These are phyloP conservation scores for Puccinia coronata DNA, from an alignment of 1,284 basidiomycete genomes.

Conservation along the genomic window DNA sequence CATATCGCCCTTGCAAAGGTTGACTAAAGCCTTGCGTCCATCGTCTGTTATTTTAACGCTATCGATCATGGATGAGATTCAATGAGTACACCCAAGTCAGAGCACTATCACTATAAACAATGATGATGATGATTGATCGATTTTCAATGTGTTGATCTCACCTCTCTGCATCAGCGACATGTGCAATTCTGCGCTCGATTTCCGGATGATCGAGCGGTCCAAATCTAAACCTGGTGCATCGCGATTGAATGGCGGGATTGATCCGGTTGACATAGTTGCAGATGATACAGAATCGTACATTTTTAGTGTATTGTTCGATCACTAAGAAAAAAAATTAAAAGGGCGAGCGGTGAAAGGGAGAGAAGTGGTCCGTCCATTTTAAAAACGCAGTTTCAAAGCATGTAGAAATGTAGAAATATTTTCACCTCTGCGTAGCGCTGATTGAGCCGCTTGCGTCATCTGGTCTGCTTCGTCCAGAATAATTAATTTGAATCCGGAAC, in stretches of 20 bases:
- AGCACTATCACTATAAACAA: no score
- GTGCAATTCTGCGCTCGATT: slow-evolving; percentile 77
- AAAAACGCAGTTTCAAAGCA: no score
- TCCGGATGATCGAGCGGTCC: slow-evolving; percentile 86
- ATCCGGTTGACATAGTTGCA: slow-evolving; percentile 99
- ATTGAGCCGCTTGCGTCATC: slow-evolving; percentile 98
- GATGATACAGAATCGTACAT: slow-evolving; percentile 98
- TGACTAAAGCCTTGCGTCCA: slow-evolving; percentile 84
- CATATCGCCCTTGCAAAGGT: slow-evolving; percentile 95
- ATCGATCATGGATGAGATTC: no score
- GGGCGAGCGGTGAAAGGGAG: neutral
- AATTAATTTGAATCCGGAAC: slow-evolving; percentile 95
- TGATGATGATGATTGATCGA: no score
- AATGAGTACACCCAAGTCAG: no score
- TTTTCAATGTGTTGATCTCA: slow-evolving; percentile 60
- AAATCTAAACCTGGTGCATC: slow-evolving; percentile 94
- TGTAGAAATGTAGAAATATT: no score
- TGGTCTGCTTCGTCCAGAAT: slow-evolving; percentile 98
- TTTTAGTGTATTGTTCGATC: slow-evolving; percentile 97
- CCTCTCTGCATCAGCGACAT: slow-evolving; percentile 83
- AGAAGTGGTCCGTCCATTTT: neutral
- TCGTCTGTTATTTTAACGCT: slow-evolving; percentile 85
- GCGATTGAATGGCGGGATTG: slow-evolving; percentile 94
- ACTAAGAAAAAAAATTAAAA: slow-evolving; percentile 61
- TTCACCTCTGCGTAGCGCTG: slow-evolving; percentile 78